Evolutionary conservation across 1,139 yeast genomes (phyloP).

Genomic region (Geotrichum carabidarum): DNA sequence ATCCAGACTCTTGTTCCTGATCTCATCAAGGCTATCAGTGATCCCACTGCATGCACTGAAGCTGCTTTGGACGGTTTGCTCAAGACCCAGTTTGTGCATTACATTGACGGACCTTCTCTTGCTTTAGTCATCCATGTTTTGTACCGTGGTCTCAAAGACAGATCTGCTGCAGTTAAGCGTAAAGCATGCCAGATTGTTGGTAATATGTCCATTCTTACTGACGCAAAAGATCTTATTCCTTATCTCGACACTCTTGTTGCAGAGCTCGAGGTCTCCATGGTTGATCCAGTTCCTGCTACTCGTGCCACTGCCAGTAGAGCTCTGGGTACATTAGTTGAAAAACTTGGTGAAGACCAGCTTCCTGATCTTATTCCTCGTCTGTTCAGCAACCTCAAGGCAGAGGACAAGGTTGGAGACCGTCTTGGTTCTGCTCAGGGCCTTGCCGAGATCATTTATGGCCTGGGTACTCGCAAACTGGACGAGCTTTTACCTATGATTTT

Average conservation of each 20-base stretch:
- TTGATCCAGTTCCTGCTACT: slow-evolving; percentile 96
- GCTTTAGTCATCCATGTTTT: slow-evolving; percentile 92
- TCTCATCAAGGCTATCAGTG: slow-evolving; percentile 87
- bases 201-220: slow-evolving; percentile 94
- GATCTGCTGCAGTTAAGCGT: slow-evolving; percentile 86
- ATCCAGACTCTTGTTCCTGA: slow-evolving; percentile 87
- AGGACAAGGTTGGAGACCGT: slow-evolving; percentile 80
- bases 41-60: slow-evolving; percentile 86
- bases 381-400: slow-evolving; percentile 71
- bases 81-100: slow-evolving; percentile 90
- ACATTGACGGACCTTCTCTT: slow-evolving; percentile 95
- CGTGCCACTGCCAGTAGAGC: slow-evolving; percentile 98
- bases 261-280: slow-evolving; percentile 91
- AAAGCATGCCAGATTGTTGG: slow-evolving; percentile 98
- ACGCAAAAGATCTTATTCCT: slow-evolving; percentile 76
- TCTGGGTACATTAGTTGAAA: slow-evolving; percentile 90
- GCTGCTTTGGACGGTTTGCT: slow-evolving; percentile 80
- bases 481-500: slow-evolving; percentile 79
- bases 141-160: slow-evolving; percentile 89
- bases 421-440: slow-evolving; percentile 97
- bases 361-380: slow-evolving; percentile 85
- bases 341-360: slow-evolving; percentile 92
- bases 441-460: slow-evolving; percentile 87
- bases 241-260: slow-evolving; percentile 70
- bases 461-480: slow-evolving; percentile 81